These are phyloP conservation scores for Plasmodium berghei DNA, from an alignment of 169 alveolate genomes.

Conservation along the genomic window DNA sequence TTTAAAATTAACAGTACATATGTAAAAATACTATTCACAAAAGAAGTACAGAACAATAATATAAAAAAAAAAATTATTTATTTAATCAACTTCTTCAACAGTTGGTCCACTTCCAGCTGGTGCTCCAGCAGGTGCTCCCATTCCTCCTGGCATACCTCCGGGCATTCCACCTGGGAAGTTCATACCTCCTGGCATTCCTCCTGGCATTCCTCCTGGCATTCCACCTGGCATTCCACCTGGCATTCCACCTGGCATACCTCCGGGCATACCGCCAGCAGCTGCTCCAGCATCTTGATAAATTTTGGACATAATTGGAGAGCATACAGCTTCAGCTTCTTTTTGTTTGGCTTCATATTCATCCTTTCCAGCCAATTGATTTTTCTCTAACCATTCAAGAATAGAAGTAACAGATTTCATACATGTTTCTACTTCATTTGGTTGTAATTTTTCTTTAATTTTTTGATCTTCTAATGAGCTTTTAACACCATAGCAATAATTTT, in stretches of 20 bases:
- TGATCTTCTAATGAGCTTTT: constrained; percentile 94
- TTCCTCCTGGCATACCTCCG: constrained; percentile 82
- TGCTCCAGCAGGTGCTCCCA: constrained; percentile 84
- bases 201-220: constrained; percentile 91
- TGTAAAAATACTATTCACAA: too few species aligned
- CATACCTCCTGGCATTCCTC: constrained; percentile 91
- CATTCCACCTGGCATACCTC: constrained; percentile 93
- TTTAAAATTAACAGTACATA: too few species aligned
- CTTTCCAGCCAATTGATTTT: constrained; percentile 94
- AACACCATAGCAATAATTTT: constrained; percentile 94
- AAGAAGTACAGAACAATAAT: too few species aligned
- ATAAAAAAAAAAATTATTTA: not conserved
- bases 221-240: constrained; percentile 92
- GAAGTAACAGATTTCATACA: constrained; percentile 91
- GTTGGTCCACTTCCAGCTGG: constrained; percentile 91
- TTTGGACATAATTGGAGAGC: constrained; percentile 95
- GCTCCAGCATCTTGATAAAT: constrained; percentile 95
- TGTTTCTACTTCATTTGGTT: constrained; percentile 91
- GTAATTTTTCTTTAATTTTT: constrained; percentile 94
- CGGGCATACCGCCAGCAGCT: constrained; percentile 93
- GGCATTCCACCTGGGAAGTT: constrained; percentile 91
- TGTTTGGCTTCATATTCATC: constrained; percentile 95
- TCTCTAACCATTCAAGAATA: constrained; percentile 95
- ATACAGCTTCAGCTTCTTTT: constrained; percentile 96
- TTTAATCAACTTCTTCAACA: constrained; percentile 94